phyloP scores from a whole-genome alignment of 2,329 filamentous ascomycete genomes.

The Claviceps africana region DNA sequence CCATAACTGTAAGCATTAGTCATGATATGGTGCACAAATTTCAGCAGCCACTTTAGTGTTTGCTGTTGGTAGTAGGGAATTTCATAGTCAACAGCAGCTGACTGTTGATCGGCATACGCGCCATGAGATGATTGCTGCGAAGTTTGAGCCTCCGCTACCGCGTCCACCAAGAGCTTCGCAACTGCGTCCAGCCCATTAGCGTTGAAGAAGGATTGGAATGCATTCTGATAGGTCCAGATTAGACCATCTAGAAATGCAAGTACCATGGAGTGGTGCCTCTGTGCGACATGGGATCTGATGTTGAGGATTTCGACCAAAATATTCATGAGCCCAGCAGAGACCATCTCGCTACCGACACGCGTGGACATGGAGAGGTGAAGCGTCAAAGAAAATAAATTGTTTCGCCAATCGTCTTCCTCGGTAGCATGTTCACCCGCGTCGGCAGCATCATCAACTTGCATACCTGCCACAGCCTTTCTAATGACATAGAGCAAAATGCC shows the following conservation, averaged over 20 bases:
- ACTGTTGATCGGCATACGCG: constrained; percentile 55
- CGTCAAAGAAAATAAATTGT: constrained; percentile 76
- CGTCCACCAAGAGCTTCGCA: constrained; percentile 69
- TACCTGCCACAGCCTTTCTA: constrained; percentile 74
- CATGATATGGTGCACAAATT: constrained; percentile 95
- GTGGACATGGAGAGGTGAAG: constrained; percentile 64
- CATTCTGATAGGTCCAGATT: constrained; percentile 71
- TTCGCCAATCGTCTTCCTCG: constrained; percentile 77
- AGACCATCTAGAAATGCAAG: constrained; percentile 80
- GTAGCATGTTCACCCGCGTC: constrained; percentile 47
- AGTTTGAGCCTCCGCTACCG: constrained; percentile 57
- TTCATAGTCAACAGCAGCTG: constrained; percentile 77
- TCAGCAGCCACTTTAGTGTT: constrained; percentile 83
- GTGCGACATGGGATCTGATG: constrained; percentile 66
- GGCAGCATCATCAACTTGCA: constrained; percentile 42
- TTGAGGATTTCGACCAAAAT: constrained; percentile 81
- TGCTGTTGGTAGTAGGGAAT: constrained; percentile 91
- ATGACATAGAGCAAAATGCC: constrained; percentile 88
- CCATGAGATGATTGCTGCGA: constrained; percentile 55
- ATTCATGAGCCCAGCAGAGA: constrained; percentile 77
- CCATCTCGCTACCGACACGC: constrained; percentile 68
- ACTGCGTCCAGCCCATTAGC: constrained; percentile 81
- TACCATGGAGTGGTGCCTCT: constrained; percentile 70
- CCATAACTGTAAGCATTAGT: constrained; percentile 53
- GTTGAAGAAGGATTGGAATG: constrained; percentile 68